Conservation (phyloP, 371 early-diverging fungal species). For the Apophysomyces ossiformis region DNA sequence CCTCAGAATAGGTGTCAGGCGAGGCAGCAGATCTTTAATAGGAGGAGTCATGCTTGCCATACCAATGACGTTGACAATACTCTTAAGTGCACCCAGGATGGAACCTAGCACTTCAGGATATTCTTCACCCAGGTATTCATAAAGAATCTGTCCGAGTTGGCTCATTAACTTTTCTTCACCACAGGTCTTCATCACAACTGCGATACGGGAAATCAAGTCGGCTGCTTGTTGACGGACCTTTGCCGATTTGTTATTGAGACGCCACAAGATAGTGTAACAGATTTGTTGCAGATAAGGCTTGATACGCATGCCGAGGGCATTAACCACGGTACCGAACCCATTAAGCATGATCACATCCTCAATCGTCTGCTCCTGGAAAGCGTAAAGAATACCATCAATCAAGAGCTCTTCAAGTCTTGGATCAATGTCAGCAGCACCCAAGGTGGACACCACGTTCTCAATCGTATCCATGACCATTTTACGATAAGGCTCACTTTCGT, state of each 20-base stretch:
- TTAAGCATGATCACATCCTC: conserved; percentile 93
- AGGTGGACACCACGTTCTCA: conserved; percentile 74
- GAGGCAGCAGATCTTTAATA: conserved; percentile 95
- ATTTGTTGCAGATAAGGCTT: conserved; percentile 94
- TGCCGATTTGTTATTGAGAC: conserved; percentile 95
- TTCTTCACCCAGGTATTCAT: conserved; percentile 98
- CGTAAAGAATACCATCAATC: conserved; percentile 95
- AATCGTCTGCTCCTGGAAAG: conserved; percentile 95
- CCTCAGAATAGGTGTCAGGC: conserved; percentile 95
- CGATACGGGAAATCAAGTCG: conserved; percentile 93
- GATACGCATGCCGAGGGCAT: conserved; percentile 86
- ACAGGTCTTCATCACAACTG: conserved; percentile 92
- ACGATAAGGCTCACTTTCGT: conserved; percentile 93
- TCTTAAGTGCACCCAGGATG: conserved; percentile 89
- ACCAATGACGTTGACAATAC: conserved; percentile 96
- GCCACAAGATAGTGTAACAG: conserved; percentile 93
- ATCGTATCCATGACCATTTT: conserved; percentile 98
- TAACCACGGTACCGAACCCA: conserved; percentile 94
- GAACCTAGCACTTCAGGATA: conserved; percentile 97
- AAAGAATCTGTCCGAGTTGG: conserved; percentile 89
- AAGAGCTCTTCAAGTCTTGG: conserved; percentile 87
- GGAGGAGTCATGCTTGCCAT: conserved; percentile 98
- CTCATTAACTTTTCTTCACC: conserved; percentile 95
- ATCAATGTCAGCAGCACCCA: conserved; percentile 93
- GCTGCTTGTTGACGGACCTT: conserved; percentile 97